Evolutionary conservation across 768 basidiomycete species (phyloP), one percentile per base, ranked within the genome.

Genomic region (Pleurotus cornucopiae): DNA sequence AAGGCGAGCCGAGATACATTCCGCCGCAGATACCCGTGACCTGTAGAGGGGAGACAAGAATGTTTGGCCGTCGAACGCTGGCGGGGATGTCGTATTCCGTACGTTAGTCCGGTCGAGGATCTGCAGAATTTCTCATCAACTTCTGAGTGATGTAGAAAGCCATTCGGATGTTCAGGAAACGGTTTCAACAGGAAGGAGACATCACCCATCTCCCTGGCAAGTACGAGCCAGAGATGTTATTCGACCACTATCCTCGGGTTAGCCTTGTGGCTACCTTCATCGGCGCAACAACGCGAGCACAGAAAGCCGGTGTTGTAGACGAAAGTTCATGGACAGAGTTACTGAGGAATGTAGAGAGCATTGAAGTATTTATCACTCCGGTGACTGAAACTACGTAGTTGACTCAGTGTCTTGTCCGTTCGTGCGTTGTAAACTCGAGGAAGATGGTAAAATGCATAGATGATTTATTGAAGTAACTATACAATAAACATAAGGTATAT

Each of bases 1-100:
- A 21, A 6, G n/a, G 41, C 41, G 51, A 53, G 18, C 37, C 51
- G 5, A 53, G 38, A 21, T 53, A 53, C 37, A 53, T 53, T 20
- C 51, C 51, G 21, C 51, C 51, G n/a, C 51, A 53, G 25, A 53
- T 53, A 16, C 51, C 51, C 7, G 51, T 53, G 11, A 53, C 51
- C 2, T 53, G 51, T n/a, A 37, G 51, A 16, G 51, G 51, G 18
- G 51, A 53, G n/a, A 53, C 51, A 23, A 53, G 51, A 37, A 53
- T 53, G 51, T 53, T 53, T 41, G 51, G 51, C 2, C 34, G 51
- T 7, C 20, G 26, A 23, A 53, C 51, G 6, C 13, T 53, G 9
- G 51, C 51, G 1, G 39, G 13, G n/a, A 53, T 53, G 51, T 21
- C 34, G 6, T 53, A 53, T 39, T 53, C 51, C 18, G 51, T 53